phyloP scores from a whole-genome alignment of 164 flowering plant genomes.

The Paratinospora sagittata region DNA sequence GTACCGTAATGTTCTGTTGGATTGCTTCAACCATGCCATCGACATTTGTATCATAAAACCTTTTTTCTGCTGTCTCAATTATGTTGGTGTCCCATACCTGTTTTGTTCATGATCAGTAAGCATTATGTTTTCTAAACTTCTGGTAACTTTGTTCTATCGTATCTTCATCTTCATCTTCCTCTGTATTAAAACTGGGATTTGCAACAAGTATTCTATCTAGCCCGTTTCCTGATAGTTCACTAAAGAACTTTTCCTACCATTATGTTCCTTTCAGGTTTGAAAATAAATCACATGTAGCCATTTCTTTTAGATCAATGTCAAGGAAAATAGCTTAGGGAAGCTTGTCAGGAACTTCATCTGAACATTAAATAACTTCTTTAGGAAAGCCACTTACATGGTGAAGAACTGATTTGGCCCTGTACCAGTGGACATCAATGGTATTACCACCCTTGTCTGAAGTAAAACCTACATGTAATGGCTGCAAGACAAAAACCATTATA shows the following conservation, averaged over 20 bases:
- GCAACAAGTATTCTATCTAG: too few species aligned
- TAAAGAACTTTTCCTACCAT: neutral
- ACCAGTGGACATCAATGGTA: conserved; percentile 82
- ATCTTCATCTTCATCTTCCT: too few species aligned
- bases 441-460: conserved; percentile 76
- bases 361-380: neutral
- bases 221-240: too few species aligned
- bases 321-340: neutral
- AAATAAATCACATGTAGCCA: neutral
- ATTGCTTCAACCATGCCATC: conserved; percentile 53
- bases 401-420: conserved; percentile 61
- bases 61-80: conserved; percentile 66
- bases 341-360: neutral
- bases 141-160: neutral
- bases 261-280: neutral
- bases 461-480: conserved; percentile 88
- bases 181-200: neutral
- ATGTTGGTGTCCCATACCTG: conserved; percentile 71
- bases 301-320: neutral
- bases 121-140: neutral
- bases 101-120: conserved; percentile 12
- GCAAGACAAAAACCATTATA: conserved; percentile 18
- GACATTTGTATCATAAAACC: conserved; percentile 41
- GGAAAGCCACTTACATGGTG: conserved; percentile 60
- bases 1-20: conserved; percentile 64